Conservation (phyloP, 2,329 filamentous ascomycete genomes). For the Ustulina deusta region DNA sequence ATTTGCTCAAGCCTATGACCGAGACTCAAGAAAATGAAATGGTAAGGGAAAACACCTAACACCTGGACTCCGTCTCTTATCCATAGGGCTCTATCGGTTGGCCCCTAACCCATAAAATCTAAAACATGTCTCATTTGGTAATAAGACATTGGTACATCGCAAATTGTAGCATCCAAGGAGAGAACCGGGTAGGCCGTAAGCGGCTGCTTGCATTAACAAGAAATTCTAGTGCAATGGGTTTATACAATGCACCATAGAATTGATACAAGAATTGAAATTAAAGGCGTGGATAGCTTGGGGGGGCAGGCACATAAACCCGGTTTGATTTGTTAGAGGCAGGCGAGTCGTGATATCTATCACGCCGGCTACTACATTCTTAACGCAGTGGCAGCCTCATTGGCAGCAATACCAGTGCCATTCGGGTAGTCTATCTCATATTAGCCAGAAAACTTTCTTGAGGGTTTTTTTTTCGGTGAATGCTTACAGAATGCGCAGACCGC, state of each 20-base stretch:
- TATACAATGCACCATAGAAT: slow-evolving; percentile 16
- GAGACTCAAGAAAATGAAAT: neutral
- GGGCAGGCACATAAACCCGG: neutral
- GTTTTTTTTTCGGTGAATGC: slow-evolving; percentile 46
- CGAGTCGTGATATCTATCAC: neutral
- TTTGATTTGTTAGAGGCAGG: neutral
- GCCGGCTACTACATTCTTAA: neutral
- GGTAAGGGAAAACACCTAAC: slow-evolving; percentile 13
- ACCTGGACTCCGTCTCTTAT: slow-evolving; percentile 16
- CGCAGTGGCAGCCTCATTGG: neutral
- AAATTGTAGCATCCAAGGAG: neutral
- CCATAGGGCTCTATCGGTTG: neutral
- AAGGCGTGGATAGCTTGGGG: neutral
- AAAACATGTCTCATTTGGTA: neutral
- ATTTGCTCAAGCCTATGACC: neutral
- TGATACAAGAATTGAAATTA: slow-evolving; percentile 24
- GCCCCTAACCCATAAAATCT: neutral
- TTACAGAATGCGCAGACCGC: slow-evolving; percentile 74
- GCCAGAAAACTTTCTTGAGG: neutral
- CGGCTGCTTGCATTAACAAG: slow-evolving; percentile 10
- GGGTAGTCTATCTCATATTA: slow-evolving; percentile 38
- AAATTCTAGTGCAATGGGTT: slow-evolving; percentile 5
- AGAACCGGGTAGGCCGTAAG: neutral
- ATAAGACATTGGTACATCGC: neutral
- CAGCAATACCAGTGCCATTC: slow-evolving; percentile 34